A percentile compares a stretch with the other conserved stretches of the same genome.
Evolutionary conservation across 2,329 filamentous ascomycete species (phyloP).

Genomic region (Arthrocladium fulminans): DNA sequence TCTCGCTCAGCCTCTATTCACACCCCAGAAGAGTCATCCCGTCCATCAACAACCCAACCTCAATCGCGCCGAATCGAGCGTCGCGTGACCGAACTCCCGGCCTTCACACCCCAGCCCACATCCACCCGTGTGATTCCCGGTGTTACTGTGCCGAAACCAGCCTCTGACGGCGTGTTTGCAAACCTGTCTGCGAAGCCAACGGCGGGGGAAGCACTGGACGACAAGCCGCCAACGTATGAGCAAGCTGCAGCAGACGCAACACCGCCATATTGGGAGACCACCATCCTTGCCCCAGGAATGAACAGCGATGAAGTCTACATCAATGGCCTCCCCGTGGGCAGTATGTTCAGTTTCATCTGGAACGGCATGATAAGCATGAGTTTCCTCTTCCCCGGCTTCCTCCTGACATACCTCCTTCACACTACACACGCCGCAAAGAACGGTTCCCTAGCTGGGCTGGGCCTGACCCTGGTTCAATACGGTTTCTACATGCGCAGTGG

Average conservation of each 20-base stretch:
- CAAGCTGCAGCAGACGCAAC: conserved; percentile 94
- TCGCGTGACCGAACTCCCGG: conserved; percentile 47
- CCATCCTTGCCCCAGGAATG: conserved; percentile 85
- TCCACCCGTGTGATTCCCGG: conserved; percentile 23
- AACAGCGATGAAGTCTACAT: conserved; percentile 94
- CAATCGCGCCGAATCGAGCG: conserved; percentile 31
- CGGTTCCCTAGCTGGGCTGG: conserved; percentile 85
- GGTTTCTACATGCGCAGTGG: conserved; percentile 84
- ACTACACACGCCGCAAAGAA: conserved; percentile 98
- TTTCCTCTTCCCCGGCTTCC: conserved; percentile 92
- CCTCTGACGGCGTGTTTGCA: conserved; percentile 90
- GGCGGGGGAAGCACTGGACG: conserved; percentile 70
- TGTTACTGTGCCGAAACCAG: conserved; percentile 40
- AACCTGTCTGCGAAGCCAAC: conserved; percentile 90
- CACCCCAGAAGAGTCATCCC: not conserved
- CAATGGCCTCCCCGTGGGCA: conserved; percentile 84
- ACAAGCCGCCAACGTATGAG: conserved; percentile 93
- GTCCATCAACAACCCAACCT: not conserved
- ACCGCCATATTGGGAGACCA: conserved; percentile 98
- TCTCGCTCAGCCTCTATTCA: not conserved
- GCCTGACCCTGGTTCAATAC: conserved; percentile 91
- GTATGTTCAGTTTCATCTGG: conserved; percentile 70
- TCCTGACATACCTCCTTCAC: conserved; percentile 94
- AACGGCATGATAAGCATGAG: conserved; percentile 93
- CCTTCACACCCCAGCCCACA: conserved; percentile 30